Base-by-base conservation (phyloP, 345 rosid species). In the Hibiscus syriacus region DNA sequence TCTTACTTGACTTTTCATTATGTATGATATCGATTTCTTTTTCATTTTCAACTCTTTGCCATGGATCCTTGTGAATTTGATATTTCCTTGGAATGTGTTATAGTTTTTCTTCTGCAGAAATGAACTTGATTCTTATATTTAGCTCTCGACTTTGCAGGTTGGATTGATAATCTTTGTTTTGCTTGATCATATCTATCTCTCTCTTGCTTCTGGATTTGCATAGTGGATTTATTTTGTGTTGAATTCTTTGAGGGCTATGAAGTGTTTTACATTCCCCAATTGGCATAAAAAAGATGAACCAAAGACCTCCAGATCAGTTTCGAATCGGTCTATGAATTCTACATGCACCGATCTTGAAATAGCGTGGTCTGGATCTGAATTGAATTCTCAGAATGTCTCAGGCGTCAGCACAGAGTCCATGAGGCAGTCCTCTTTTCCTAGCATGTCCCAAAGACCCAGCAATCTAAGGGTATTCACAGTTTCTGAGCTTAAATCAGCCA, bases 391-490 rank as follows among this genome's bases (percentile, higher is more conserved):
- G 56, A 80, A 87, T 77, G 81, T 79, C 67, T 85, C 94, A 0
- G 80, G 76, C 27, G 68, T 76, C 39, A 84, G 92, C 74, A 65
- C 72, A 0, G 97, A 84, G 3, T 90, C 93, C 39, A 17, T 55
- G 58, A 83, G 84, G 67, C 85, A 81, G 81, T 71, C 77, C 66
- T 73, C 80, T 2, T 78, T 73, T 70, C 85, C 90, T 23, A 66
- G 63, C 27, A 48, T 78, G 80, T 73, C 80, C 36, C 82, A 85
- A 48, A 81, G 87, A 66, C 76, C 80, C 6, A 83, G 85, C 72
- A 83, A 81, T 77, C 88, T 93, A 14, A 85, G 84, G 80, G 88
- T 74, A 69, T 93, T 93, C 80, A 79, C 94, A 3, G 77, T 87
- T 43, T 68, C 86, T 52, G 98, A 89, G 71, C 88, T 93, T 67